Conservation (phyloP, 768 basidiomycete genomes). For the Phanerochaete sordida region DNA sequence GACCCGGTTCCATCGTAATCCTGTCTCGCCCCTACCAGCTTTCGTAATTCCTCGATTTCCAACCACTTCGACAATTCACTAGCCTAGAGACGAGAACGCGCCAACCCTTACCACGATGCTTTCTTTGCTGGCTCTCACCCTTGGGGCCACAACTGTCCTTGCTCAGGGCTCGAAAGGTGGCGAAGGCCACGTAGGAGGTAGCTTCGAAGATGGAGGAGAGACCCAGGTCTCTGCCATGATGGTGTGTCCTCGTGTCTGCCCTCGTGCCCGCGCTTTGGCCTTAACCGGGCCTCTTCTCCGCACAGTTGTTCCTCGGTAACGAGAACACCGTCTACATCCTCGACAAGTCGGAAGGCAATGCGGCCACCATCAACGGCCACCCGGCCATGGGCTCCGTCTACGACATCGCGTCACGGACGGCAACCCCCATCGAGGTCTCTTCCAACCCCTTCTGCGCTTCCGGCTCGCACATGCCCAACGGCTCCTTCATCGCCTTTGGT, state of each 20-base stretch:
- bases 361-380: slow-evolving; percentile 60
- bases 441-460: slow-evolving; percentile 82
- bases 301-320: slow-evolving; percentile 78
- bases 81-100: slow-evolving; percentile 8
- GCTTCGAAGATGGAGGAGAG: slow-evolving; percentile 29
- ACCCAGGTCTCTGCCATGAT: slow-evolving; percentile 53
- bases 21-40: neutral
- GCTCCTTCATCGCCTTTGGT: slow-evolving; percentile 71
- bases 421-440: slow-evolving; percentile 63
- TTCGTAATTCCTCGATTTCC: neutral
- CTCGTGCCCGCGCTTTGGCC: slow-evolving; percentile 4
- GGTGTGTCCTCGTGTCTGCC: slow-evolving; percentile 32
- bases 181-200: slow-evolving; percentile 20
- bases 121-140: slow-evolving; percentile 40
- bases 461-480: slow-evolving; percentile 79
- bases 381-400: slow-evolving; percentile 74
- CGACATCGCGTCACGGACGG: slow-evolving; percentile 59
- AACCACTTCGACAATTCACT: slow-evolving; percentile 10
- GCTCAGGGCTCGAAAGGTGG: slow-evolving; percentile 13
- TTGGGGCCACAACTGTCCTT: slow-evolving; percentile 32
- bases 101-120: slow-evolving; percentile 11
- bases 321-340: slow-evolving; percentile 81
- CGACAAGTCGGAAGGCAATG: slow-evolving; percentile 88
- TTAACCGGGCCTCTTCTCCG: neutral
- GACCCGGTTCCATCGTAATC: slow-evolving; percentile 15